These are phyloP conservation scores for Paecilomyces niveus DNA, from an alignment of 2,329 filamentous ascomycete species.

Conservation along the genomic window DNA sequence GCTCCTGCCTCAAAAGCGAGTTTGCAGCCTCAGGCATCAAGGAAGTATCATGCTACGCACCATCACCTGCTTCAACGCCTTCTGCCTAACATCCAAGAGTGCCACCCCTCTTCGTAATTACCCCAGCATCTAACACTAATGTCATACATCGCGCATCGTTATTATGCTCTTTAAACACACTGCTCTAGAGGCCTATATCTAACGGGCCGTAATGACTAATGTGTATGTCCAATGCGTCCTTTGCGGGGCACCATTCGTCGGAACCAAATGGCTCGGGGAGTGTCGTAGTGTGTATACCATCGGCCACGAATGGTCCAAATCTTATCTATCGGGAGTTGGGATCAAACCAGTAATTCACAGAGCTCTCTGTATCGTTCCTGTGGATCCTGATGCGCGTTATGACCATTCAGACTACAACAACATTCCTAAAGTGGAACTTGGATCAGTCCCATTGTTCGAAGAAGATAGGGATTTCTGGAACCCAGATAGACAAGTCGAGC, in stretches of 20 bases:
- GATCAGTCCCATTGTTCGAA: neutral
- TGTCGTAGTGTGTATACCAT: neutral
- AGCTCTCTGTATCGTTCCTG: neutral
- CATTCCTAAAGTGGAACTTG: neutral
- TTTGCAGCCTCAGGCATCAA: neutral
- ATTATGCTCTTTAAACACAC: neutral
- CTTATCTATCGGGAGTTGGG: neutral
- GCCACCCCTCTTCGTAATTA: neutral
- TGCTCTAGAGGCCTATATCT: neutral
- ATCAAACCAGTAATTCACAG: neutral
- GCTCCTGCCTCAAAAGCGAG: neutral
- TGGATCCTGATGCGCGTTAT: neutral
- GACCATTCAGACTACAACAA: neutral
- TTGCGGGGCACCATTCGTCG: neutral
- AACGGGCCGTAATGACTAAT: neutral
- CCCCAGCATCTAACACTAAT: neutral
- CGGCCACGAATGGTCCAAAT: neutral
- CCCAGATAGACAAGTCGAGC: neutral
- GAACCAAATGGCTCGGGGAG: neutral
- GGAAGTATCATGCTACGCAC: neutral
- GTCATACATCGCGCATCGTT: too few relatives aligned
- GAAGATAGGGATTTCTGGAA: neutral
- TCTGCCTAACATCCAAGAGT: neutral
- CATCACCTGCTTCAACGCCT: neutral
- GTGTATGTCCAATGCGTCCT: neutral